Percentiles rank a stretch among this genome's conserved stretches.
Evolutionary conservation across 768 basidiomycete species (phyloP).

Genomic region (Tricholoma furcatifolium): DNA sequence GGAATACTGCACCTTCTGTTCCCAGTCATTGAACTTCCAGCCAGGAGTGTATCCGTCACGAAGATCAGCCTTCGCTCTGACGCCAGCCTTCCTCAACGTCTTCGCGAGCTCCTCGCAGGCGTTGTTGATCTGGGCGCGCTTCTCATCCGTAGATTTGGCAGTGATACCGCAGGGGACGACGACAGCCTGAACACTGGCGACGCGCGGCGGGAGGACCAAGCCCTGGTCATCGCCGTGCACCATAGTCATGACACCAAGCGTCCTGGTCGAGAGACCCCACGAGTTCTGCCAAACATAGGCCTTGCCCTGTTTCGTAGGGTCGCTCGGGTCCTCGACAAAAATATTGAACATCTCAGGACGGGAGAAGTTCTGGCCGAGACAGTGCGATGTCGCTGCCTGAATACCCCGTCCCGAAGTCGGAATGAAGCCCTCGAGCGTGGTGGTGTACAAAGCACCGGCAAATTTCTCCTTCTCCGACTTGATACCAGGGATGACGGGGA

Average conservation of each 20-base stretch:
- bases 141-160: conserved; percentile 72
- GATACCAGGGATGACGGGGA: conserved; percentile 94
- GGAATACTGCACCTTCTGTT: conserved; percentile 71
- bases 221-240: conserved; percentile 98
- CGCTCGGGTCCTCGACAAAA: conserved; percentile 90
- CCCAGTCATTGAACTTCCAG: conserved; percentile 99
- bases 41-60: conserved; percentile 97
- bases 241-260: conserved; percentile 99
- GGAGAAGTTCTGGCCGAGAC: conserved; percentile 98
- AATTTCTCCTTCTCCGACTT: conserved; percentile 99
- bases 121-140: conserved; percentile 68
- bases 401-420: conserved; percentile 97
- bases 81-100: conserved; percentile 65
- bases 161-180: conserved; percentile 94
- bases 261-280: conserved; percentile 95
- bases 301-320: conserved; percentile 64
- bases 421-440: conserved; percentile 97
- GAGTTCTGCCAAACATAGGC: conserved; percentile 96
- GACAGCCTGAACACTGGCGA: conserved; percentile 89
- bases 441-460: conserved; percentile 96
- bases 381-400: conserved; percentile 97
- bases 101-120: conserved; percentile 77
- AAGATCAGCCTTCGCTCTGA: conserved; percentile 88
- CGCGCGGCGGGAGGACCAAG: conserved; percentile 93
- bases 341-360: conserved; percentile 97